These are phyloP conservation scores for Thalassiosira gravida DNA, from an alignment of 352 stramenopile species.

Conservation along the genomic window DNA sequence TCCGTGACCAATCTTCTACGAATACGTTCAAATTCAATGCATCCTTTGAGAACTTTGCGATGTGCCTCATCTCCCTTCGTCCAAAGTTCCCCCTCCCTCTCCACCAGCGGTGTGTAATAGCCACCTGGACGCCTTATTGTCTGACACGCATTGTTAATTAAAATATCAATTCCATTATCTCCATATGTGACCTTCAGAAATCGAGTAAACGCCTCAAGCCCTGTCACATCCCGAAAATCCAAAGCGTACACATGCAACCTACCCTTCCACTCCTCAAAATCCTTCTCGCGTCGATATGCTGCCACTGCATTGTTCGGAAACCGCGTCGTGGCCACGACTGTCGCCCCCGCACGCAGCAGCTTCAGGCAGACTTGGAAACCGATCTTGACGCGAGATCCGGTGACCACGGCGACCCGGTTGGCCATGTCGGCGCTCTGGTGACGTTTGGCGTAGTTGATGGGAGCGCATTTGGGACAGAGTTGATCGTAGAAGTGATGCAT, in stretches of 20 bases:
- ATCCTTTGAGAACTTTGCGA: conserved; percentile 67
- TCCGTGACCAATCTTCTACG: conserved; percentile 63
- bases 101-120: conserved; percentile 92
- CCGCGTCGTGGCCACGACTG: conserved; percentile 91
- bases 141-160: conserved; percentile 96
- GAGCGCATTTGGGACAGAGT: conserved; percentile 91
- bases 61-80: conserved; percentile 64
- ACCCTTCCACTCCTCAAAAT: conserved; percentile 91
- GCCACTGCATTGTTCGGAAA: conserved; percentile 92
- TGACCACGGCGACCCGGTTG: conserved; percentile 89
- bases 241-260: conserved; percentile 92
- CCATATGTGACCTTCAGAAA: conserved; percentile 85
- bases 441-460: conserved; percentile 92
- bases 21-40: conserved; percentile 75
- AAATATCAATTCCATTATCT: conserved; percentile 88
- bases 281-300: conserved; percentile 88
- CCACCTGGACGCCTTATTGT: conserved; percentile 91
- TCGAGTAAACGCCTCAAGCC: conserved; percentile 92
- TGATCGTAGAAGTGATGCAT: conserved; percentile 94
- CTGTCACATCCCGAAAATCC: conserved; percentile 92
- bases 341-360: conserved; percentile 88
- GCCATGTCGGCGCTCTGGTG: conserved; percentile 88
- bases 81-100: conserved; percentile 84
- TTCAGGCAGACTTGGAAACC: conserved; percentile 93
- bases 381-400: conserved; percentile 94